Evolutionary conservation across 2,329 filamentous ascomycete genomes (phyloP).

Genomic region (Beauveria scarabaeidicola): DNA sequence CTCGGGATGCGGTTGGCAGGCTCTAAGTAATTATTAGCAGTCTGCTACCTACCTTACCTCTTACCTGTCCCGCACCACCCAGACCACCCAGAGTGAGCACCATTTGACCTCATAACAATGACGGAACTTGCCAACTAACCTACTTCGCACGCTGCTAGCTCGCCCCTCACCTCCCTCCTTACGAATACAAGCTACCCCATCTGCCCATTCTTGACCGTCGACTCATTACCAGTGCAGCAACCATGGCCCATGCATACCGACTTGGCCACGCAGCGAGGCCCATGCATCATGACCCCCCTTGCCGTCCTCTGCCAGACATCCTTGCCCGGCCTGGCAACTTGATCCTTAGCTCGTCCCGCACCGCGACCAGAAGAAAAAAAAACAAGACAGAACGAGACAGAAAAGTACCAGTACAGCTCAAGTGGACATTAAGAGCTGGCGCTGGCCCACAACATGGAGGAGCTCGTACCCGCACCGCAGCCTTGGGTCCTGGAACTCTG

Average conservation of each 20-base stretch:
- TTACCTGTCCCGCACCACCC: background rate
- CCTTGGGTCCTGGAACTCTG: background rate
- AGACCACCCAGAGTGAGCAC: background rate
- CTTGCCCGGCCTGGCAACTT: constrained; percentile 3
- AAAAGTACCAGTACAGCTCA: background rate
- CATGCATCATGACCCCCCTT: constrained; percentile 3
- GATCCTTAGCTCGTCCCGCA: constrained; percentile 2
- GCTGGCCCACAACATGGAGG: background rate
- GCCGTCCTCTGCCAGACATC: background rate
- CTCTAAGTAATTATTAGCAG: background rate
- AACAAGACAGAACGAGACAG: constrained; percentile 1
- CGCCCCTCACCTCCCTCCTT: constrained; percentile 6
- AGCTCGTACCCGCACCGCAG: constrained; percentile 9
- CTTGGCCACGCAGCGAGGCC: constrained; percentile 2
- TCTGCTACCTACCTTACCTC: background rate
- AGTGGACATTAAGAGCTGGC: constrained; percentile 1
- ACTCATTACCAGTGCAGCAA: constrained; percentile 4
- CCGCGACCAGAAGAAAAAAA: background rate
- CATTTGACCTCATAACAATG: constrained; percentile 7
- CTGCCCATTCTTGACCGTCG: constrained; percentile 1
- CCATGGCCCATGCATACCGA: constrained; percentile 1
- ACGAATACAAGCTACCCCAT: background rate
- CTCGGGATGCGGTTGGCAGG: background rate
- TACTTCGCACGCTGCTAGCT: background rate
- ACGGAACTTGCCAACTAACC: background rate